phyloP scores from a whole-genome alignment of 306 rosid genomes.

The Cicer chorassanicum region DNA sequence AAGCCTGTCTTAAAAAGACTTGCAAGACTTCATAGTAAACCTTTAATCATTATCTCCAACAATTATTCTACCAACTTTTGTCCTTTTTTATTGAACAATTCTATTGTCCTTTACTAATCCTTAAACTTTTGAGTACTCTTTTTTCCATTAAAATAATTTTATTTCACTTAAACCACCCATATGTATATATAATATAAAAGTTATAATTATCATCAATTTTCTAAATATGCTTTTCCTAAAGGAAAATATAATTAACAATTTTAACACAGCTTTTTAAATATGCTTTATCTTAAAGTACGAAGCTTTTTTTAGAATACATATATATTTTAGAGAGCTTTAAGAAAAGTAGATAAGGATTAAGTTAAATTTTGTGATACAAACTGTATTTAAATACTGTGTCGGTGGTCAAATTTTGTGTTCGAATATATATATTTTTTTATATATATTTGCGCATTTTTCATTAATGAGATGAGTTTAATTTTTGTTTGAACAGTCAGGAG shows the following conservation, averaged over 20 bases:
- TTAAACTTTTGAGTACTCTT: background rate
- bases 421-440: no score
- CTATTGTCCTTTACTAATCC: background rate
- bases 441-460: no score
- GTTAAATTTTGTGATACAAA: background rate
- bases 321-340: background rate
- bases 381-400: no score
- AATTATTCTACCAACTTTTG: conserved; percentile 1
- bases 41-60: background rate
- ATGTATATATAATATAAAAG: background rate
- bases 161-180: background rate
- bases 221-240: background rate
- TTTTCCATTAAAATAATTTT: no score
- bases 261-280: background rate
- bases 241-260: background rate
- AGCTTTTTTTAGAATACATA: background rate
- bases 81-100: background rate
- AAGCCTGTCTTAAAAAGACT: background rate
- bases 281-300: no score
- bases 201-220: no score
- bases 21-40: background rate
- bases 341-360: conserved; percentile 3
- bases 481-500: conserved; percentile 50
- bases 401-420: no score
- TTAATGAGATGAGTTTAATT: no score